Evolutionary conservation across 257 asterid species (phyloP), one percentile per base, ranked within the genome.

Genomic region (Perilla frutescens): DNA sequence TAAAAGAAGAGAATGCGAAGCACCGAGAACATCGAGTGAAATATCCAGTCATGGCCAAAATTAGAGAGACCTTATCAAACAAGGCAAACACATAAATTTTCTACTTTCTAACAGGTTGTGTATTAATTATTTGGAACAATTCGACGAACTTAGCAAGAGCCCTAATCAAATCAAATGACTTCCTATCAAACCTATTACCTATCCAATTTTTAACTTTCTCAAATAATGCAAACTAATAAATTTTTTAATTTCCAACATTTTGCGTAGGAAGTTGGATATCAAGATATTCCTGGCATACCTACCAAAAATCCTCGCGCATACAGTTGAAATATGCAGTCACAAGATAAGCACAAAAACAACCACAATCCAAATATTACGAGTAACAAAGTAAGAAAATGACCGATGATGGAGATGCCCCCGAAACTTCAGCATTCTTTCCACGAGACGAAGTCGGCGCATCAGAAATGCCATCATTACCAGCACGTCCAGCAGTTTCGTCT

Each of bases 391-490:
- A 68, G 51, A 68, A 70, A 39, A 68, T 55, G 10, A 83, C 85
- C 81, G n/a, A 64, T 15, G 82, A 76, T 61, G 26, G 73, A 8
- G 84, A 66, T 36, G 56, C 69, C 82, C 77, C 80, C 26, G 41
- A 36, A 59, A 66, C 81, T 61, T 29, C 83, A 34, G 70, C 81
- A 72, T 66, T 71, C 41, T 79, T 68, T 36, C 83, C 81, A 51
- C 60, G 31, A 10, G 91, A 84, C 65, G 83, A 50, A 73, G 75
- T 32, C 5, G 85, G 84, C 62, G 75, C 80, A 75, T 80, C 84
- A 50, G 83, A 67, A 64, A 71, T 56, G n/a, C 74, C 83, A 66
- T 43, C 83, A 41, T 37, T 69, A 56, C 70, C 76, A 53, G 48
- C 74, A 68, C 39, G 39, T 0, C n/a, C 49, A 39, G 67, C 61